Evolutionary conservation across 2,329 filamentous ascomycete species (phyloP), one percentile per base, ranked within the genome.

Genomic region (Chaetomiaceae sp.): DNA sequence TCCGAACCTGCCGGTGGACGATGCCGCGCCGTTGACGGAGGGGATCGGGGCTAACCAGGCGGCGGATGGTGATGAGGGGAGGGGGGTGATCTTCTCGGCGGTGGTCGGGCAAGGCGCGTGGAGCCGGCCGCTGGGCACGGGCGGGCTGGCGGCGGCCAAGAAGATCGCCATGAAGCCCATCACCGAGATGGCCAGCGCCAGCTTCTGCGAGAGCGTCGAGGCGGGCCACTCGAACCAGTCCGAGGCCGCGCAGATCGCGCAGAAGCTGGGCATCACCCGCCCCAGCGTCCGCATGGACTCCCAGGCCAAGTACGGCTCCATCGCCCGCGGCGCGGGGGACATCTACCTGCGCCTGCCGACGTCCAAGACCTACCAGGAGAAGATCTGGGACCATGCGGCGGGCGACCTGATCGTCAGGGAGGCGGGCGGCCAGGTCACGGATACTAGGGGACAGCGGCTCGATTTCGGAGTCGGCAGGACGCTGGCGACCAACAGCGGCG

Each of bases 301-400:
- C 42, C 93, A 98, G 70, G 91, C 93, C 58, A 98, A 98, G 70
- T 98, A 98, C 69, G 91, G 84, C 52, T 93, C 87, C 29, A 95
- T 98, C 63, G 93, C 93, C 29, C 78, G 93, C 53, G 93, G 93
- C 37, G 89, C 90, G 5, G 93, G 90, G 40, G 93, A 98, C 62
- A 83, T 98, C 55, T 98, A 98, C 69, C 77, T 98, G 48, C 80
- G 94, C 44, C 71, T 98, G 48, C 93, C 93, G 3, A 84, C 88
- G 5, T 65, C 62, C 50, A 86, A 80, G 64, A 83, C 84, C 44
- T 98, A 98, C 70, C 82, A 95, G 65, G 93, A 98, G 76, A 98
- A 98, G 79, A 98, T 98, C 57, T 98, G 93, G 93, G 93, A 98
- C 64, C 93, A 98, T 66, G 93, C 93, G 15, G 93, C 91, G 11